Evolutionary conservation across 495 filamentous ascomycete genomes (phyloP), one percentile per base, ranked within the genome.

Genomic region (Bathelium albidoporum): DNA sequence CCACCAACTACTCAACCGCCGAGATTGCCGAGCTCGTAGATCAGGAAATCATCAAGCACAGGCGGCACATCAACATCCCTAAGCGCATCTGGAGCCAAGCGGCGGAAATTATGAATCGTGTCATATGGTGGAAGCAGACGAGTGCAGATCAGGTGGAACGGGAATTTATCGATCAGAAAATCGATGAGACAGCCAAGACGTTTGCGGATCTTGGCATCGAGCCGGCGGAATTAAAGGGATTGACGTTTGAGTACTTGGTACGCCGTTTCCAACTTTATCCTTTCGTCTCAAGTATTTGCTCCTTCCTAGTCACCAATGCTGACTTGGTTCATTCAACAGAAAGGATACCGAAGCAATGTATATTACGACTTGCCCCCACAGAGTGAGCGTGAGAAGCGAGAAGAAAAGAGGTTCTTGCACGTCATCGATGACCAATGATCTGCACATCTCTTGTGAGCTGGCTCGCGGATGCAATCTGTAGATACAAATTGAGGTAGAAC

Each of bases 341-440:
- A 91, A 85, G 85, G 83, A 73, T 95, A 89, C 79, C 87, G 92
- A 71, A 89, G 86, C 72, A 79, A 85, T 18, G 79, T 84, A 61
- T 91, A 85, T 82, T 97, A 92, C 78, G 92, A 97, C 72, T 80
- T 97, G 66, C 95, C 94, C 22, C 93, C 95, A 36, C 85, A 89
- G 70, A 96, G 93, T 20, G 91, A 96, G 82, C 87, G 86, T 72
- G 94, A 99, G 82, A 91, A 85, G 80, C 82, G 82, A 70, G 93
- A 97, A 74, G 93, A 99, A 77, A 93, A 83, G 83, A 92, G 96
- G 81, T 99, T 93, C 75, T 73, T 97, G 73, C 95, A 97, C 72
- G 89, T 97, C 70, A 80, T 93, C 68, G 90, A 96, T 70, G 87
- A 94, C 74, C 85, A 94, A 78, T 92, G 49, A 55, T 20, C 29